Conservation (phyloP, 169 alveolate genomes). For the Eimeria necatrix region DNA sequence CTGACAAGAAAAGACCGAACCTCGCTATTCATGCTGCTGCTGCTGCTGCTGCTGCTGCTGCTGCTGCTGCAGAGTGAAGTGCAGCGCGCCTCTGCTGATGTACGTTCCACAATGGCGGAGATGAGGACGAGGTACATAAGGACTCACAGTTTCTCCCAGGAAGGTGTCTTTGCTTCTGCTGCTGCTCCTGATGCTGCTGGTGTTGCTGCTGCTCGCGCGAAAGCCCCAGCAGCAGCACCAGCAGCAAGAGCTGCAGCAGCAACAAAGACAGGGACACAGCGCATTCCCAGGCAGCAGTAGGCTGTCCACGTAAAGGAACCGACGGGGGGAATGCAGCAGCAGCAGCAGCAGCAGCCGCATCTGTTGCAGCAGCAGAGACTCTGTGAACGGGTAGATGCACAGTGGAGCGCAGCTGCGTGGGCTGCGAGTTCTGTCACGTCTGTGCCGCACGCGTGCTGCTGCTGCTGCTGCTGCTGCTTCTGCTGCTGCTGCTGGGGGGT, state of each 20-base stretch:
- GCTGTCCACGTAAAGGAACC: slow-evolving; percentile 56
- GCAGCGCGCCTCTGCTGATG: slow-evolving; percentile 50
- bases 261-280: slow-evolving; percentile 45
- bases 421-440: not conserved
- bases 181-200: slow-evolving; percentile 33
- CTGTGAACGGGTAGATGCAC: not conserved
- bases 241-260: slow-evolving; percentile 1
- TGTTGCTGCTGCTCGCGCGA: slow-evolving; percentile 12
- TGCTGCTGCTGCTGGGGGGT: slow-evolving; percentile 4
- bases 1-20: not conserved
- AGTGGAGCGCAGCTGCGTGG: not conserved
- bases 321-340: not conserved
- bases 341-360: not conserved
- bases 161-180: slow-evolving; percentile 9
- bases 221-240: slow-evolving; percentile 18
- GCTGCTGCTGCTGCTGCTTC: slow-evolving; percentile 39
- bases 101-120: slow-evolving; percentile 67
- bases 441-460: slow-evolving; percentile 8
- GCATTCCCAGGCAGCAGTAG: slow-evolving; percentile 70
- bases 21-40: not conserved
- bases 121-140: slow-evolving; percentile 74
- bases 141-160: slow-evolving; percentile 51
- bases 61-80: slow-evolving; percentile 62
- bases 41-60: slow-evolving; percentile 52
- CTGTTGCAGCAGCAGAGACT: not conserved